Percentiles rank a stretch among this genome's conserved stretches.
phyloP scores from a whole-genome alignment of 768 basidiomycete genomes.

The Lactarius akahatsu region DNA sequence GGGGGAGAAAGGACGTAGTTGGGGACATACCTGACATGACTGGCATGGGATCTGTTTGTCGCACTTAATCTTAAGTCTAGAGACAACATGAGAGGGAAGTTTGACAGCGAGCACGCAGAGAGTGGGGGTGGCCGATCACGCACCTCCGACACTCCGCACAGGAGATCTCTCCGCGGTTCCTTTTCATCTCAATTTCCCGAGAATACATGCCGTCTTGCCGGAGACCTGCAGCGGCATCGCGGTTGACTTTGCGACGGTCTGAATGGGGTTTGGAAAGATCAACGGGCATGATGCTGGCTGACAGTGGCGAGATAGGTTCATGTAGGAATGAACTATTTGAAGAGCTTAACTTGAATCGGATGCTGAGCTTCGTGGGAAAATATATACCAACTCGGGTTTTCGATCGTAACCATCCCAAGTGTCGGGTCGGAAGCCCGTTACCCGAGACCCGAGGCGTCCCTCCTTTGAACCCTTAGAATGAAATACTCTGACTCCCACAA shows the following conservation, averaged over 20 bases:
- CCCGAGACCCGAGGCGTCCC: not conserved
- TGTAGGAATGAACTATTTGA: conserved; percentile 15
- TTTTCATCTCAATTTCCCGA: conserved; percentile 71
- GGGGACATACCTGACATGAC: conserved; percentile 58
- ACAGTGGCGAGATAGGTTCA: conserved; percentile 5
- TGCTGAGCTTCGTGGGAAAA: conserved; percentile 8
- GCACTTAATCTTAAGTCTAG: conserved; percentile 77
- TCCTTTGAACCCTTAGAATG: not conserved
- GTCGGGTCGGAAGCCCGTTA: not conserved
- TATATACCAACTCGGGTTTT: not conserved
- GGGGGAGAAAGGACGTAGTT: conserved; percentile 9
- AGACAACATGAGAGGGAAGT: conserved; percentile 10
- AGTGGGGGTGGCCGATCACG: conserved; percentile 41
- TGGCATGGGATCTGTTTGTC: conserved; percentile 81
- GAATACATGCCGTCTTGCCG: conserved; percentile 53
- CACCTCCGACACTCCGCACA: conserved; percentile 79
- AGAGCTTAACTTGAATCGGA: conserved; percentile 18
- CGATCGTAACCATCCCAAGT: conserved; percentile 13
- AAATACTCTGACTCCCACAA: not conserved
- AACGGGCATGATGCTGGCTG: conserved; percentile 50
- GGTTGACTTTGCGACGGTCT: conserved; percentile 44
- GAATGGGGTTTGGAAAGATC: conserved; percentile 50
- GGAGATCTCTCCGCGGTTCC: conserved; percentile 71
- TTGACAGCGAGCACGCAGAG: conserved; percentile 5
- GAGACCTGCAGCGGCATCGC: conserved; percentile 52